Evolutionary conservation across 2,329 filamentous ascomycete species (phyloP), one percentile per base, ranked within the genome.

Genomic region (Penicillium sp.): DNA sequence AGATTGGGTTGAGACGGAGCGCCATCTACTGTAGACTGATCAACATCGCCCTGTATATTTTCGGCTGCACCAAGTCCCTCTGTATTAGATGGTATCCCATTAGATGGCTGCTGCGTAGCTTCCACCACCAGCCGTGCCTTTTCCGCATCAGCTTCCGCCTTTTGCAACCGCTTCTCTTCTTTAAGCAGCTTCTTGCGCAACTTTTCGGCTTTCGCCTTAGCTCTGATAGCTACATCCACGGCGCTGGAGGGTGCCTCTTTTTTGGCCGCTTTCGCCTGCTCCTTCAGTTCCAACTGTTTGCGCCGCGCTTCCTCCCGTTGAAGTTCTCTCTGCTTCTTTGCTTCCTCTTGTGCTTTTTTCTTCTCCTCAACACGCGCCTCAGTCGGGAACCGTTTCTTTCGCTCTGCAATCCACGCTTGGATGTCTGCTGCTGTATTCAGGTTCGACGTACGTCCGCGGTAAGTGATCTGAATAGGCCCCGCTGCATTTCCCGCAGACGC

Each of bases 371-470:
- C 79, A 55, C 89, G 85, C 58, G 84, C 83, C 69, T 84, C 83
- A 2, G 92, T 97, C 1, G 93, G 93, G 69, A 84, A 97, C 52
- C 87, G 86, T 62, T 84, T 87, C 68, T 82, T 88, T 58, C 93
- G 85, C 71, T 96, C 91, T 50, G 85, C 85, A 61, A 95, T 84
- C 85, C 91, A 97, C 6, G 84, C 83, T 23, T 84, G 82, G 55
- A 97, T 80, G 66, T 97, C 91, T 58, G 83, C 83, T 16, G 80
- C 69, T 6, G 78, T 79, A 54, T 78, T 77, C 23, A 87, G 68
- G 0, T 75, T 79, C 3, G 81, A 68, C 46, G 81, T 77, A 64
- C 78, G 70, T n/a, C 82, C 81, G 62, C 79, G 77, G 63, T 84
- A 83, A 56, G 82, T 80, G 60, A 87, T 80, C 33, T 77, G 74